Percentiles rank a stretch among this genome's conserved stretches.
Evolutionary conservation across 331 rosid species (phyloP).

Genomic region (Quercus lobata): DNA sequence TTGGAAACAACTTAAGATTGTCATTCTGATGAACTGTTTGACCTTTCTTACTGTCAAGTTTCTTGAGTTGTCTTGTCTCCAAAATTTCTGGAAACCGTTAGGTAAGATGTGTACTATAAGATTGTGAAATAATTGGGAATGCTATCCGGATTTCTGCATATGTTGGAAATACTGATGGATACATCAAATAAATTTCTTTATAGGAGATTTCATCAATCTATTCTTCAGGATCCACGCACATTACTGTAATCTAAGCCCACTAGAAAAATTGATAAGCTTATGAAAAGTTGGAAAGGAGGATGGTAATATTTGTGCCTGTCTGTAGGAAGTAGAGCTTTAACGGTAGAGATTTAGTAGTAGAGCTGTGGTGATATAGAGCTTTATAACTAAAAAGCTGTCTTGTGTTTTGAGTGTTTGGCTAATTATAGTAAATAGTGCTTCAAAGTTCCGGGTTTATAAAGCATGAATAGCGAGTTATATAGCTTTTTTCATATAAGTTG

Average conservation of each 20-base stretch:
- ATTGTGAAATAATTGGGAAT: neutral
- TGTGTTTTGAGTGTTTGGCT: no score
- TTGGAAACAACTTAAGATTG: constrained; percentile 16
- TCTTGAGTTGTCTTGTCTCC: constrained; percentile 9
- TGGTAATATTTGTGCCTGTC: neutral
- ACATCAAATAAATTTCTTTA: neutral
- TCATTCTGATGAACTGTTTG: constrained; percentile 7
- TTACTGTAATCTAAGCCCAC: neutral
- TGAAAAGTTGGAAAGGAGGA: neutral
- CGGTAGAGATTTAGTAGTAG: no score
- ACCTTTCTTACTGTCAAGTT: constrained; percentile 1
- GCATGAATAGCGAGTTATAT: no score
- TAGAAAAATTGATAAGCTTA: neutral
- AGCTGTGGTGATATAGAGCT: no score
- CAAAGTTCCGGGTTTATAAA: no score
- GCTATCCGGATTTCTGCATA: neutral
- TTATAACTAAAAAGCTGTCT: no score
- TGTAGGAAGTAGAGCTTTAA: no score
- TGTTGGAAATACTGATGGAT: neutral
- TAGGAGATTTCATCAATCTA: neutral
- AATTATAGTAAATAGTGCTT: no score
- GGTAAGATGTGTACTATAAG: neutral
- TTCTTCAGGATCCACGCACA: neutral
- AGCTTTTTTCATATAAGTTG: no score
- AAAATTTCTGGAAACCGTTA: constrained; percentile 3